phyloP scores from a whole-genome alignment of 2,329 filamentous ascomycete species.

The Escovopsis sp. region DNA sequence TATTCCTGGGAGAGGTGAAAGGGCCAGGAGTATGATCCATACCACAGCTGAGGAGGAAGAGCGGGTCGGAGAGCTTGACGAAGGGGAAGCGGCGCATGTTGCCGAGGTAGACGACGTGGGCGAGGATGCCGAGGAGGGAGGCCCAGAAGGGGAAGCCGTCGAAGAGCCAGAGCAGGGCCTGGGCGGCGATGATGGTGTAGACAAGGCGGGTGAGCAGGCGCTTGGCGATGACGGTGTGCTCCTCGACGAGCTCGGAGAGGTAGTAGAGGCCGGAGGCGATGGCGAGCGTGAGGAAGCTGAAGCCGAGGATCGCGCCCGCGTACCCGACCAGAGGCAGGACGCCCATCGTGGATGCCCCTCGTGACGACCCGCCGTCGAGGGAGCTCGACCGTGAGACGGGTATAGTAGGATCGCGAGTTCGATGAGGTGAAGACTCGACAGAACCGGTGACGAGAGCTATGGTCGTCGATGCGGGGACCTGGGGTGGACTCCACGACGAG shows the following conservation, averaged over 20 bases:
- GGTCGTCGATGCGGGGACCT: no score
- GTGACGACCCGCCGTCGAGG: not conserved
- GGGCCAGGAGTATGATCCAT: conserved; percentile 18
- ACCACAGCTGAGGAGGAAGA: conserved; percentile 77
- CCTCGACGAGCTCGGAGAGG: conserved; percentile 92
- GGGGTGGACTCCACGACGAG: no score
- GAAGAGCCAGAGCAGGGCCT: conserved; percentile 58
- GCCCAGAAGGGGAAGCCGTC: conserved; percentile 74
- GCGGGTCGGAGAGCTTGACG: conserved; percentile 73
- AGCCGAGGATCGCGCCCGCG: conserved; percentile 71
- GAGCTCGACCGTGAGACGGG: no score
- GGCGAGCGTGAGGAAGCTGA: conserved; percentile 84
- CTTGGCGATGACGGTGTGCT: conserved; percentile 87
- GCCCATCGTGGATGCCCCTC: conserved; percentile 58
- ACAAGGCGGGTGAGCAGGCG: conserved; percentile 74
- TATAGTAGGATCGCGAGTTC: no score
- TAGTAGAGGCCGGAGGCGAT: conserved; percentile 99
- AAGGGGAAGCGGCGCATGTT: conserved; percentile 64
- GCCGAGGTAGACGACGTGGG: conserved; percentile 73
- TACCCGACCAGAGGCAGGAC: conserved; percentile 88
- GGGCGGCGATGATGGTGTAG: conserved; percentile 61
- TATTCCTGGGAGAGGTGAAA: no score
- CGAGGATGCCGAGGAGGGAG: conserved; percentile 59
- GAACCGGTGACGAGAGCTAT: no score
- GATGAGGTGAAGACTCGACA: no score